A percentile compares a stretch with the other conserved stretches of the same genome.
phyloP scores from a whole-genome alignment of 441 rosid genomes.

The Iberis amara region DNA sequence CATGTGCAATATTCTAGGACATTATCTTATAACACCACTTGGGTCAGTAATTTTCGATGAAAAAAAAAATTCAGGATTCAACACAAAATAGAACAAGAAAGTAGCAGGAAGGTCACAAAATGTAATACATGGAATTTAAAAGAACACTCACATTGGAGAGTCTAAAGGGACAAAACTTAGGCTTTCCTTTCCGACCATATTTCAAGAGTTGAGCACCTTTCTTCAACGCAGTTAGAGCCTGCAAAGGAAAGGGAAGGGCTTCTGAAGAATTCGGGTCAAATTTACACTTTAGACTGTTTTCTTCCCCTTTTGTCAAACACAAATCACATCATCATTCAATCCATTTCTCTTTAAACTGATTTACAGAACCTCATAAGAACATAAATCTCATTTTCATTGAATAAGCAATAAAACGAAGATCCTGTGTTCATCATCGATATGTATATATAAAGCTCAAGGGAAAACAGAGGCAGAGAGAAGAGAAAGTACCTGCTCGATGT shows the following conservation, averaged over 20 bases:
- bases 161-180: constrained; percentile 76
- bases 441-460: neutral
- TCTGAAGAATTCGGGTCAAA: neutral
- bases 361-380: neutral
- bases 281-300: no score
- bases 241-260: constrained; percentile 28
- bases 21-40: neutral
- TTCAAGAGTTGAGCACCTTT: constrained; percentile 70
- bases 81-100: constrained; percentile 2
- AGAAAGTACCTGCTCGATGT: constrained; percentile 67
- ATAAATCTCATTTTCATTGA: neutral
- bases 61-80: no score
- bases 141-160: constrained; percentile 56
- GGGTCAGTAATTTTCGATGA: neutral
- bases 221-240: constrained; percentile 78
- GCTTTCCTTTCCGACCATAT: constrained; percentile 81
- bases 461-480: neutral
- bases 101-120: neutral
- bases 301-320: no score
- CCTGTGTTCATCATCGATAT: neutral
- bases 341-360: no score
- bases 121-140: neutral
- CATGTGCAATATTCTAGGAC: neutral
- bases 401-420: neutral
- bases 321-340: no score